Conservation (phyloP, 1,284 basidiomycete species). For the Naganishia cerealis region DNA sequence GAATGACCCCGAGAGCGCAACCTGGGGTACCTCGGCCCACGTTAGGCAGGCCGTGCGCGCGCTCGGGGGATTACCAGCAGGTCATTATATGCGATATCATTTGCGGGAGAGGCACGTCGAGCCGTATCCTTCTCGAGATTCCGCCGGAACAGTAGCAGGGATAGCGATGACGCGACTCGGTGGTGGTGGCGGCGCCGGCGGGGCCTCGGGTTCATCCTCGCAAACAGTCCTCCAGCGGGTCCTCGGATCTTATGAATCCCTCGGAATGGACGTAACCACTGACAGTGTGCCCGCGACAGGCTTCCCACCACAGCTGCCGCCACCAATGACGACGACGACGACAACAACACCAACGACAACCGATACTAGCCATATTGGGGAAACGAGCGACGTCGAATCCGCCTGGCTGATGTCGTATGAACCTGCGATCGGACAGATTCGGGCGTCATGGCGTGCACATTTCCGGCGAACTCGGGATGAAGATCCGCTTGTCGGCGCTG, state of each 20-base stretch:
- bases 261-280: conserved; percentile 5
- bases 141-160: neutral
- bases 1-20: conserved; percentile 24
- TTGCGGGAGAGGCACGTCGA: conserved; percentile 17
- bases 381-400: conserved; percentile 16
- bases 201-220: neutral
- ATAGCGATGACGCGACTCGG: neutral
- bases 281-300: conserved; percentile 10
- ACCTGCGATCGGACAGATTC: conserved; percentile 33
- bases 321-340: neutral
- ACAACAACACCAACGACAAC: neutral
- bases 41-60: conserved; percentile 29
- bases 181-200: neutral
- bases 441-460: conserved; percentile 30
- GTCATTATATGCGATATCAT: conserved; percentile 29
- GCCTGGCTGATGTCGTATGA: conserved; percentile 32
- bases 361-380: conserved; percentile 3
- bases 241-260: conserved; percentile 12
- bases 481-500: conserved; percentile 14
- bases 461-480: conserved; percentile 15
- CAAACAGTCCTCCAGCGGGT: conserved; percentile 7
- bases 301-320: neutral
- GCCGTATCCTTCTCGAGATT: neutral
- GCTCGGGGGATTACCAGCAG: conserved; percentile 13
- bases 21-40: conserved; percentile 34